Evolutionary conservation across 78 protist genomes (phyloP).

Genomic region (Capsaspora owczarzaki): DNA sequence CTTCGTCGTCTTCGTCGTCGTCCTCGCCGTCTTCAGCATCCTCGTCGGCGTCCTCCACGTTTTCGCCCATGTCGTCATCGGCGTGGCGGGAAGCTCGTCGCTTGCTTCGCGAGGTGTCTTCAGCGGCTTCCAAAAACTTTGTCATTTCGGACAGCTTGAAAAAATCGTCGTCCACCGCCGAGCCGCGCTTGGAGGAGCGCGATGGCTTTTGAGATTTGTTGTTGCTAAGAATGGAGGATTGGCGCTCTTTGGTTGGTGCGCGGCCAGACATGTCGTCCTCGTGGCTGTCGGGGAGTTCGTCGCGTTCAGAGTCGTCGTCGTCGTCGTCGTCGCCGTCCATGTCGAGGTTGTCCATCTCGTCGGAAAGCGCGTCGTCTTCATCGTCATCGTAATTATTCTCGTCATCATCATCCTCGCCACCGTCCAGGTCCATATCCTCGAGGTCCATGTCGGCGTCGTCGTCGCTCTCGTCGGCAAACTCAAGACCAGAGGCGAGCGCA

Average conservation of each 20-base stretch:
- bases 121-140: neutral
- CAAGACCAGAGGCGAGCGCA: too few species aligned
- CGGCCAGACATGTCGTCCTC: too few species aligned
- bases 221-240: too few species aligned
- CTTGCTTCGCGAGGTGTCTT: neutral
- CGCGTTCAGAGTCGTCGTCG: too few species aligned
- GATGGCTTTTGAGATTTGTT: too few species aligned
- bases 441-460: neutral
- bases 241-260: too few species aligned
- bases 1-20: too few species aligned
- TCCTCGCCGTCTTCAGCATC: too few species aligned
- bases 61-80: neutral
- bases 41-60: neutral
- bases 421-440: neutral
- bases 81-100: neutral
- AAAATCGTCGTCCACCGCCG: neutral
- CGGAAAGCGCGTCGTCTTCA: neutral
- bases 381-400: constrained; percentile 4
- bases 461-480: neutral
- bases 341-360: neutral
- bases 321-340: too few species aligned
- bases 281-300: neutral
- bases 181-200: too few species aligned
- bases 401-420: neutral
- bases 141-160: neutral